Evolutionary conservation across 2,329 filamentous ascomycete genomes (phyloP).

Genomic region (Trichoderma arundinaceum): DNA sequence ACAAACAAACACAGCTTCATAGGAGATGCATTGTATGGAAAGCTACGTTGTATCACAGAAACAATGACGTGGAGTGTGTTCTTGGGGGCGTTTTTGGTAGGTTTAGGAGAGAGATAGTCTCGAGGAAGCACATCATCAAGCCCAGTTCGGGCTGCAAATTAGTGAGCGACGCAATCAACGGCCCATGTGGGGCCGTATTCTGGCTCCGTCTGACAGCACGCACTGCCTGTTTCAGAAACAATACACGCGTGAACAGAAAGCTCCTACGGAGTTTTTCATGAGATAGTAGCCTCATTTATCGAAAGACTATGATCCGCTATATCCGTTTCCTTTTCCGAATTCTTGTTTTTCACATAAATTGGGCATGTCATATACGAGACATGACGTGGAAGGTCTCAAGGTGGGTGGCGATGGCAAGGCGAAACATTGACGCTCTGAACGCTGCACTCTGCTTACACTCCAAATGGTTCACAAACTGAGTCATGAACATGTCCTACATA

Average conservation of each 20-base stretch:
- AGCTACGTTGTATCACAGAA: neutral
- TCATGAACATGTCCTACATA: too few species aligned
- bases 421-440: too few species aligned
- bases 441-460: too few species aligned
- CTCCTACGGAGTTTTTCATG: neutral
- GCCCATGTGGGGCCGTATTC: neutral
- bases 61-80: neutral
- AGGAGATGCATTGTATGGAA: too few species aligned
- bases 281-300: neutral
- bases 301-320: neutral
- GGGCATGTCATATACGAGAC: neutral
- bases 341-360: neutral
- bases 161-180: neutral
- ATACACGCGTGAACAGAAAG: neutral
- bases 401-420: too few species aligned
- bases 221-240: conserved; percentile 14
- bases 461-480: too few species aligned
- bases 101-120: neutral
- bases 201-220: neutral
- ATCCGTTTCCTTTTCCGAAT: neutral
- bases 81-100: neutral
- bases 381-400: too few species aligned
- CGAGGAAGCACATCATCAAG: neutral
- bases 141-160: neutral
- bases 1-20: neutral